Percentiles rank a stretch among this genome's conserved stretches.
phyloP scores from a whole-genome alignment of 768 basidiomycete genomes.

The Holtermannia corniformis region DNA sequence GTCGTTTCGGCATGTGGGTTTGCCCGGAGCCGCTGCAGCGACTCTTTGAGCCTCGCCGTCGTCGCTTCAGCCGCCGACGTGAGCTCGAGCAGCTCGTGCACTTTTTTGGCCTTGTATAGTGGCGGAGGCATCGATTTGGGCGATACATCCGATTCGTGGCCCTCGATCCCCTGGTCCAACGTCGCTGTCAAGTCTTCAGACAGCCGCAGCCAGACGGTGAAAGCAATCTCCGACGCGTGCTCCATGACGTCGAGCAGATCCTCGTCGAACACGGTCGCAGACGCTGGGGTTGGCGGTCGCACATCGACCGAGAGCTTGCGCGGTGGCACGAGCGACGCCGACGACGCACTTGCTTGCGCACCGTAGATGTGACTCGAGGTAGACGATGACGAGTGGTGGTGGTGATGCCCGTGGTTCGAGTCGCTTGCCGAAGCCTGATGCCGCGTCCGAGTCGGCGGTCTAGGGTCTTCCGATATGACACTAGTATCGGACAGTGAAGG shows the following conservation, averaged over 20 bases:
- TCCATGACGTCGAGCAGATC: slow-evolving; percentile 72
- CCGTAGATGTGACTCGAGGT: slow-evolving; percentile 45
- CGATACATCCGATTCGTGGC: slow-evolving; percentile 18
- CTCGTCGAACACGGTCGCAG: slow-evolving; percentile 61
- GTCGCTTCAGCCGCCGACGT: slow-evolving; percentile 56
- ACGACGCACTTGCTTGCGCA: slow-evolving; percentile 23
- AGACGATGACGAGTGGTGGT: slow-evolving; percentile 40
- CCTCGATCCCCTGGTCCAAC: slow-evolving; percentile 1
- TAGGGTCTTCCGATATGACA: slow-evolving; percentile 46
- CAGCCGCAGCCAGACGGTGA: slow-evolving; percentile 71
- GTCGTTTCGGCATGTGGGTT: slow-evolving; percentile 54
- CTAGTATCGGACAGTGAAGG: slow-evolving; percentile 2
- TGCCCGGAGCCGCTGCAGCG: slow-evolving; percentile 53
- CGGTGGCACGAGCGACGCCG: slow-evolving; percentile 5
- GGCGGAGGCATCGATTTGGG: slow-evolving; percentile 44
- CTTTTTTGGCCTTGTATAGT: slow-evolving; percentile 41
- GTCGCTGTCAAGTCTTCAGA: slow-evolving; percentile 52
- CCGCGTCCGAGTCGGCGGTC: too few species aligned
- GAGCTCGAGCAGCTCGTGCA: slow-evolving; percentile 23
- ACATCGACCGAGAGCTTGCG: slow-evolving; percentile 40
- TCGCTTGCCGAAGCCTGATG: too few species aligned
- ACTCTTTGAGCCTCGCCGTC: slow-evolving; percentile 55
- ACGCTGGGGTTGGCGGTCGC: slow-evolving; percentile 44
- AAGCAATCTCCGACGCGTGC: slow-evolving; percentile 66
- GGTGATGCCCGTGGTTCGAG: too few species aligned